Evolutionary conservation across 202 grass and related monocot genomes (phyloP), one percentile per base, ranked within the genome.

Genomic region (Digitaria exilis): DNA sequence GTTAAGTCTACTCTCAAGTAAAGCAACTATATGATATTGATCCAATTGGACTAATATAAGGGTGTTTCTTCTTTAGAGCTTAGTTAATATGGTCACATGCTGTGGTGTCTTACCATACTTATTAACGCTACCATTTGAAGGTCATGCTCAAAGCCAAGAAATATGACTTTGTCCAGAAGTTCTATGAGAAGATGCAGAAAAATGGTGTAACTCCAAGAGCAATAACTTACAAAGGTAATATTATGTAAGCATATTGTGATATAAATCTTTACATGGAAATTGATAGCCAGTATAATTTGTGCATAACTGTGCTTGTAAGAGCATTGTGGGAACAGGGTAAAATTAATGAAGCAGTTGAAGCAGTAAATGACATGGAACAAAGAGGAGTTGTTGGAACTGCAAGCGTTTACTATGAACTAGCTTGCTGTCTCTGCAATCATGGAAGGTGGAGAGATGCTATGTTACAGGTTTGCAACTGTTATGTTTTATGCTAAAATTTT

Each of bases 121-220:
- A 92, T 48, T 65, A 80, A 71, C 71, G 42, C 26, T 88, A n/a
- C 77, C 82, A 80, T 82, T 89, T 91, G 75, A 89, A 97, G 95
- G 95, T 94, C 45, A 97, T 97, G 95, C 90, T 97, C 68, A 94
- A 89, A 87, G 86, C 95, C 63, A 90, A 90, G 71, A 97, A 91
- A 82, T 91, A 97, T 79, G 88, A 93, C 35, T 91, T 94, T 69
- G 92, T 94, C 49, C 86, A 97, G 84, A 94, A 90, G 75, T 97
- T 89, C 70, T 97, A 91, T 55, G 84, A 94, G 31, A 97, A 92
- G 69, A 97, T 97, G 95, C 82, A 77, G 74, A 97, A 92, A 90
- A 86, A 80, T 83, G 95, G 95, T 21, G 65, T 97, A 74, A 61
- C 90, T 80, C 90, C 90, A 76, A 86, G 86, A 82, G 92, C 95